Conservation (phyloP, 441 rosid genomes). For the Arabidopsis lyrata region DNA sequence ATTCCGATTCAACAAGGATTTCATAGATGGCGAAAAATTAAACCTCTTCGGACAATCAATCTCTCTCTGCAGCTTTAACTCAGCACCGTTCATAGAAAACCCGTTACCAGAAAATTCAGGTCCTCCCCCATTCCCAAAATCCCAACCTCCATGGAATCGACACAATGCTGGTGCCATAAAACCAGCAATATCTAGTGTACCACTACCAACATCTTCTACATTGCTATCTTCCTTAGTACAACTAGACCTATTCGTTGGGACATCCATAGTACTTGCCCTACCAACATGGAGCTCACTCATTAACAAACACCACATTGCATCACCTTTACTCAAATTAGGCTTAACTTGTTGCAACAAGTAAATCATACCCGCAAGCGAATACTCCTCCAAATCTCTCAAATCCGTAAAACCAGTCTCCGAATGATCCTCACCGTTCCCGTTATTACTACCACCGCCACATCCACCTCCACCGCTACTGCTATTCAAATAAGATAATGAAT, state of each 20-base stretch:
- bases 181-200: constrained; percentile 48
- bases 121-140: constrained; percentile 68
- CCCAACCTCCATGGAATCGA: constrained; percentile 91
- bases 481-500: constrained; percentile 76
- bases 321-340: constrained; percentile 87
- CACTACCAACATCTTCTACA: constrained; percentile 46
- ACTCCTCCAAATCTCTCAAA: constrained; percentile 82
- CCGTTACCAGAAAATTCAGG: constrained; percentile 65
- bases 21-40: constrained; percentile 84
- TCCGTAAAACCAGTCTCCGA: constrained; percentile 64
- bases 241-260: constrained; percentile 51
- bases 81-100: constrained; percentile 53
- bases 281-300: constrained; percentile 92
- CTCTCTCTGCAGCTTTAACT: constrained; percentile 65
- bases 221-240: constrained; percentile 40
- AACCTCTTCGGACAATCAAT: constrained; percentile 80
- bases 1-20: constrained; percentile 80
- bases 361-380: constrained; percentile 80
- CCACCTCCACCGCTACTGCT: constrained; percentile 38
- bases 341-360: constrained; percentile 85
- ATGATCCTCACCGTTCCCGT: constrained; percentile 49
- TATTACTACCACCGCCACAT: constrained; percentile 38
- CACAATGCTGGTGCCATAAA: constrained; percentile 68
- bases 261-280: constrained; percentile 71
- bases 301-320: constrained; percentile 97